A percentile compares a stretch with the other conserved stretches of the same genome.
Conservation (phyloP, 805 yeast genomes). For the Cyberlindnera mycetangii region DNA sequence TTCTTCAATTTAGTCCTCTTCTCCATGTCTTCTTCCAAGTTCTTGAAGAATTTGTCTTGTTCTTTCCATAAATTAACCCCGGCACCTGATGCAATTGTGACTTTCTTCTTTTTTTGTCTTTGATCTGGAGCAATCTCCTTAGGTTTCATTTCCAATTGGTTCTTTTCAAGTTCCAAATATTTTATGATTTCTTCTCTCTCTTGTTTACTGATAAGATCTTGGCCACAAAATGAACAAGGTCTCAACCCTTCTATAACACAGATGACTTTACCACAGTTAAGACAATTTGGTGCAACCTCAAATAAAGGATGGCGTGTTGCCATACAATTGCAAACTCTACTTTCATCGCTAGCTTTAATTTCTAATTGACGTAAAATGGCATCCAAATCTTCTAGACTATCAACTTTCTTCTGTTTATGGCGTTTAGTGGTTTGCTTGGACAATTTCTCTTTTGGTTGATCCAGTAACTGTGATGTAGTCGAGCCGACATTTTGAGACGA, state of each 20-base stretch:
- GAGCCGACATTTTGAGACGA: constrained; percentile 25
- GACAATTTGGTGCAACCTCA: constrained; percentile 88
- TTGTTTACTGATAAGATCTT: constrained; percentile 56
- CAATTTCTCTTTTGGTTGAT: constrained; percentile 34
- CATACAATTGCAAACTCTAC: constrained; percentile 65
- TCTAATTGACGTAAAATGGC: constrained; percentile 56
- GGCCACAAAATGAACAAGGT: constrained; percentile 83
- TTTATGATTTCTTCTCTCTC: constrained; percentile 59
- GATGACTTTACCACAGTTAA: constrained; percentile 91
- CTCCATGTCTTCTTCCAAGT: constrained; percentile 49
- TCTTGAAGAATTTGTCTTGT: constrained; percentile 62
- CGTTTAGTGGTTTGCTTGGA: constrained; percentile 34
- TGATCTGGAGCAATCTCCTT: constrained; percentile 10
- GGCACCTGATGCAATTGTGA: constrained; percentile 55
- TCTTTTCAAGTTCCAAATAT: constrained; percentile 52
- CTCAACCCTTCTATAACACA: constrained; percentile 89
- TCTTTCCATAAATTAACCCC: constrained; percentile 65
- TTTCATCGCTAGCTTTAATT: constrained; percentile 25
- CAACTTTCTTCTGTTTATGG: constrained; percentile 43
- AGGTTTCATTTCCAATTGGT: constrained; percentile 34
- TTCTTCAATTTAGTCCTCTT: constrained; percentile 32
- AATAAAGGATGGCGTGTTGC: constrained; percentile 86
- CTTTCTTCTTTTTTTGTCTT: constrained; percentile 40
- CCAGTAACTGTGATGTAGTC: constrained; percentile 48
- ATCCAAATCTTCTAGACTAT: constrained; percentile 62